Conservation (phyloP, 345 rosid genomes). For the Aurinia saxatilis region DNA sequence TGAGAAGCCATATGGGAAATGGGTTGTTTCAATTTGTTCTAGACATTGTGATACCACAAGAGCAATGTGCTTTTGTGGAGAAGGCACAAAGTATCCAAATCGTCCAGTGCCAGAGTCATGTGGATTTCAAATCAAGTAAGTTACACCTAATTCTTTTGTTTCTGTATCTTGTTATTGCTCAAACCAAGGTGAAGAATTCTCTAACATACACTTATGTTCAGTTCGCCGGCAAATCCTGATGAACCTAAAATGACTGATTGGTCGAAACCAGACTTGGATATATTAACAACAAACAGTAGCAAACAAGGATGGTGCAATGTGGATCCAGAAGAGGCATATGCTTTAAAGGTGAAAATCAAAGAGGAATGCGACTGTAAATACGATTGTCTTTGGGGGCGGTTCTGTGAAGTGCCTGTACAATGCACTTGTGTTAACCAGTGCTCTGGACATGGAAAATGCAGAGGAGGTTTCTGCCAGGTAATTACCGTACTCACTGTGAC, state of each 20-base stretch:
- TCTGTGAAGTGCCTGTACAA: constrained; percentile 82
- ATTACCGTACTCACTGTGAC: neutral
- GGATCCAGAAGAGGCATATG: constrained; percentile 75
- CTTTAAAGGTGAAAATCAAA: constrained; percentile 49
- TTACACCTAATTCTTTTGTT: too few relatives aligned
- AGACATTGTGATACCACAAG: constrained; percentile 79
- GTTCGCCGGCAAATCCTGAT: constrained; percentile 56
- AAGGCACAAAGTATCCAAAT: constrained; percentile 91
- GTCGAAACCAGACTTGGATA: constrained; percentile 72
- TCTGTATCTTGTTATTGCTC: neutral
- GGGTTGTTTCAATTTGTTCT: constrained; percentile 92
- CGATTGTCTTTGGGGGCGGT: constrained; percentile 74
- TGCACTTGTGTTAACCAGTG: constrained; percentile 84
- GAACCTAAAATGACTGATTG: constrained; percentile 62
- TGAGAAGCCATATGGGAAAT: constrained; percentile 70
- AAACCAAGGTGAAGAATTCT: constrained; percentile 9
- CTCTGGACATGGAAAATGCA: constrained; percentile 80
- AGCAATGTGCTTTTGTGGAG: constrained; percentile 98
- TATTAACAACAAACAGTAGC: constrained; percentile 69
- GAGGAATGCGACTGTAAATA: constrained; percentile 95
- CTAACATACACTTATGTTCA: constrained; percentile 27
- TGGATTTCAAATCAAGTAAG: constrained; percentile 77
- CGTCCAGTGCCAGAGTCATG: constrained; percentile 90
- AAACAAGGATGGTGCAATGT: constrained; percentile 94
- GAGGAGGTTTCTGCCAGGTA: constrained; percentile 97